Evolutionary conservation across 1,139 yeast genomes (phyloP).

Genomic region (Nadsonia starkeyi-henricii): DNA sequence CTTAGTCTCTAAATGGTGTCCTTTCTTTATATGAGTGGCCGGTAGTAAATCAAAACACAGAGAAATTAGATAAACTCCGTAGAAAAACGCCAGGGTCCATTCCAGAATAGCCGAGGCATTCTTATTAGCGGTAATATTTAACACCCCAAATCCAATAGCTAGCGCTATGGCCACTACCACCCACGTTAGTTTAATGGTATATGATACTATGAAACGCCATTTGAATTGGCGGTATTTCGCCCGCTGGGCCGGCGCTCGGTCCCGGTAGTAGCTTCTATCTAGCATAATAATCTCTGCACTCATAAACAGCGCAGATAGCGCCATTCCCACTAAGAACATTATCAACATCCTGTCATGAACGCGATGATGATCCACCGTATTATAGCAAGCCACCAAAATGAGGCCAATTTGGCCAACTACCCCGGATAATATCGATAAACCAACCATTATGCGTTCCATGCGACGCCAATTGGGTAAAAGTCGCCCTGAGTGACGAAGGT

Average conservation of each 20-base stretch:
- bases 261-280: conserved; percentile 35
- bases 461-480: conserved; percentile 40
- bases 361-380: conserved; percentile 41
- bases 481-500: conserved; percentile 38
- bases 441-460: conserved; percentile 36
- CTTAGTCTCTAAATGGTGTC: neutral
- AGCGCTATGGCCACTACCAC: conserved; percentile 49
- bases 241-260: neutral
- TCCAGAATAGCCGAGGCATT: conserved; percentile 53
- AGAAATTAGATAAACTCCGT: conserved; percentile 53
- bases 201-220: conserved; percentile 29
- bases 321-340: conserved; percentile 58
- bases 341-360: conserved; percentile 63
- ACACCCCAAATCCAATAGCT: conserved; percentile 42
- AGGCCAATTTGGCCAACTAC: conserved; percentile 66
- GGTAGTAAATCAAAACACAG: conserved; percentile 63
- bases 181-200: conserved; percentile 48
- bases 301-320: conserved; percentile 49
- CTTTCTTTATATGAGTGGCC: neutral
- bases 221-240: conserved; percentile 5
- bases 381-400: conserved; percentile 59
- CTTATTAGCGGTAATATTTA: conserved; percentile 21
- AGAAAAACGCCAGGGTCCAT: conserved; percentile 77
- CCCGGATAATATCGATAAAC: conserved; percentile 38
- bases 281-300: conserved; percentile 47